Percentiles rank a stretch among this genome's conserved stretches.
phyloP scores from a whole-genome alignment of 2,329 filamentous ascomycete species.

The Fusarium devonianum region DNA sequence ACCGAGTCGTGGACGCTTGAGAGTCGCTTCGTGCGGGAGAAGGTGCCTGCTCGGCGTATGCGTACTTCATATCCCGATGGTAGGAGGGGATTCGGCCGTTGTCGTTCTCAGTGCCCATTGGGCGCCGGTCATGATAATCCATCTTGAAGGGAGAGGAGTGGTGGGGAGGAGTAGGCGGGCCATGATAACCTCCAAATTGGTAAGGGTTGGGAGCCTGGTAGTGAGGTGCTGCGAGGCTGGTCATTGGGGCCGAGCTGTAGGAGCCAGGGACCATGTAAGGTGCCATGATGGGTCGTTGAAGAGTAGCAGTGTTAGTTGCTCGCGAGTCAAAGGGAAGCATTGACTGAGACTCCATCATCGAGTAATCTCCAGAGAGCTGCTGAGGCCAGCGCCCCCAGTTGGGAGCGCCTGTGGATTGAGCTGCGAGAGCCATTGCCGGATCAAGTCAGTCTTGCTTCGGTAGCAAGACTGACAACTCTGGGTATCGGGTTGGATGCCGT shows the following conservation, averaged over 20 bases:
- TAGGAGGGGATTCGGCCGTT: slow-evolving; percentile 36
- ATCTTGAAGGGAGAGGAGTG: slow-evolving; percentile 46
- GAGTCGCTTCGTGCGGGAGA: slow-evolving; percentile 47
- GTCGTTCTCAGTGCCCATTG: slow-evolving; percentile 35
- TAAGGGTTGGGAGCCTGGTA: slow-evolving; percentile 55
- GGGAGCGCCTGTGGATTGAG: slow-evolving; percentile 53
- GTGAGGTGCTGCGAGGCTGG: slow-evolving; percentile 51
- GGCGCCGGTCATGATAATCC: slow-evolving; percentile 45
- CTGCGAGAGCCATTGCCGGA: slow-evolving; percentile 55
- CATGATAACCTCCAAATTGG: slow-evolving; percentile 54
- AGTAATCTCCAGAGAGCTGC: slow-evolving; percentile 57
- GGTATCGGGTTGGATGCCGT: slow-evolving; percentile 3
- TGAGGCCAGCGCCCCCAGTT: slow-evolving; percentile 64
- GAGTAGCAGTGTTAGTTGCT: slow-evolving; percentile 46
- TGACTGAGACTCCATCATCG: slow-evolving; percentile 55
- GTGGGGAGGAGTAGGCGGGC: slow-evolving; percentile 45
- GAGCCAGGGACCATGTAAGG: slow-evolving; percentile 55
- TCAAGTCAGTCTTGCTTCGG: slow-evolving; percentile 35
- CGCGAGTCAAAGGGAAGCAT: slow-evolving; percentile 60
- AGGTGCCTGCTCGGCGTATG: slow-evolving; percentile 46
- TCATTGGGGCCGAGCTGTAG: slow-evolving; percentile 55
- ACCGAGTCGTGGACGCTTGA: slow-evolving; percentile 39
- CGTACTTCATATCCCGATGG: slow-evolving; percentile 39
- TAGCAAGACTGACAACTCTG: slow-evolving; percentile 37
- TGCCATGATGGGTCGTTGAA: slow-evolving; percentile 54